Evolutionary conservation across 345 rosid species (phyloP).

Genomic region (Rubroshorea leprosula): DNA sequence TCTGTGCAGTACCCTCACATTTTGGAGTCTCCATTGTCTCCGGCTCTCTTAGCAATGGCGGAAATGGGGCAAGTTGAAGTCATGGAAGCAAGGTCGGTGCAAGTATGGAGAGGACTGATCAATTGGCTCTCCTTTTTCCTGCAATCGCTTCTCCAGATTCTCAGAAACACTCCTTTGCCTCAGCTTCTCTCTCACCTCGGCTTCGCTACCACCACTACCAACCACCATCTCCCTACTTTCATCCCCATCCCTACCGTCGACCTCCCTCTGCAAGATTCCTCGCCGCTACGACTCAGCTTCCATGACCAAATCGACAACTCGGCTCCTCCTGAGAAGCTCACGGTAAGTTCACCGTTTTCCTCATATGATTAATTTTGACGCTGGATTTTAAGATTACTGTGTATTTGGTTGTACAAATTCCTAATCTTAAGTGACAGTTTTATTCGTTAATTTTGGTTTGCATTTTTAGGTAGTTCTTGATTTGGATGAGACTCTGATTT

Average conservation of each 20-base stretch:
- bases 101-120: conserved; percentile 30
- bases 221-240: conserved; percentile 16
- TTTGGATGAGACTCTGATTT: conserved; percentile 63
- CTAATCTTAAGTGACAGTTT: no score
- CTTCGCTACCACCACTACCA: background rate
- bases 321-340: conserved; percentile 18
- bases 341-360: conserved; percentile 16
- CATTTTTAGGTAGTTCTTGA: conserved; percentile 55
- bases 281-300: conserved; percentile 4
- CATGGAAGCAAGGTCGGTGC: conserved; percentile 17
- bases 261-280: conserved; percentile 24
- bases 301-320: conserved; percentile 1
- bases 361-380: background rate
- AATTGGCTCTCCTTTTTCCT: conserved; percentile 27
- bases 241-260: conserved; percentile 34
- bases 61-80: background rate
- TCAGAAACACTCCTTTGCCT: conserved; percentile 30
- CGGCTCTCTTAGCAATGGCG: no score
- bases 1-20: no score
- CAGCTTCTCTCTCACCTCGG: conserved; percentile 14
- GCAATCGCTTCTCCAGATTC: conserved; percentile 28
- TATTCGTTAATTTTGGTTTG: conserved; percentile 2
- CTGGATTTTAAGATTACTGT: background rate
- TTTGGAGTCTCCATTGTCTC: no score
- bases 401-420: background rate